Evolutionary conservation across 257 asterid genomes (phyloP).

Genomic region (Solanum ossicruentum): DNA sequence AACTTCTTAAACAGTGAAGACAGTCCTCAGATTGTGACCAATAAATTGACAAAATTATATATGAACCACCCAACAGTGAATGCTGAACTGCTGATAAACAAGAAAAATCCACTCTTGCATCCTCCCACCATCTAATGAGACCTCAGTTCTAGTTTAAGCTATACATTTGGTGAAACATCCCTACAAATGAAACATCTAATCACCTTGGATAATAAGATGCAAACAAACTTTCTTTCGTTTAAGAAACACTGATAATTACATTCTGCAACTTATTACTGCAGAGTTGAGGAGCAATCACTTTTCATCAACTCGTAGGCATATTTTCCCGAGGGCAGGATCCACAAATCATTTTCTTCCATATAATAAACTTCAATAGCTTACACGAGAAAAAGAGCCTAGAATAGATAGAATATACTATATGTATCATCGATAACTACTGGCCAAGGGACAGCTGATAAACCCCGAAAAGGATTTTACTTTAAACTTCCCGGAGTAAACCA

Average conservation of each 20-base stretch:
- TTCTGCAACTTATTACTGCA: background rate
- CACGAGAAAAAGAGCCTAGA: background rate
- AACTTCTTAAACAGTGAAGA: background rate
- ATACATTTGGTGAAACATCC: background rate
- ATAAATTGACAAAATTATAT: background rate
- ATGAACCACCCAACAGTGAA: background rate
- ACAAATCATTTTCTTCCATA: background rate
- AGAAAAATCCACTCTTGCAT: background rate
- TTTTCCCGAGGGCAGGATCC: background rate
- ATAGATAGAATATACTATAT: background rate
- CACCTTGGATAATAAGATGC: background rate
- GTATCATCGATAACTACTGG: background rate
- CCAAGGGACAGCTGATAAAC: background rate
- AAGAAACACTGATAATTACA: background rate
- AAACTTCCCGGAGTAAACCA: background rate
- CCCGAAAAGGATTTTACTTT: background rate
- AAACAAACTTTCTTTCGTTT: background rate
- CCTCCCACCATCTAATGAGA: background rate
- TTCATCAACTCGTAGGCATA: background rate
- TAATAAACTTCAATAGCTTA: background rate
- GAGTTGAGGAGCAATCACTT: background rate
- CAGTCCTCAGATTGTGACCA: background rate
- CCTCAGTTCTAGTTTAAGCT: background rate
- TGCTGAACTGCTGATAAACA: background rate
- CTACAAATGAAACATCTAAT: background rate